Percentiles rank a stretch among this genome's conserved stretches.
Conservation (phyloP, 768 basidiomycete genomes). For the Boletus barrowsii region DNA sequence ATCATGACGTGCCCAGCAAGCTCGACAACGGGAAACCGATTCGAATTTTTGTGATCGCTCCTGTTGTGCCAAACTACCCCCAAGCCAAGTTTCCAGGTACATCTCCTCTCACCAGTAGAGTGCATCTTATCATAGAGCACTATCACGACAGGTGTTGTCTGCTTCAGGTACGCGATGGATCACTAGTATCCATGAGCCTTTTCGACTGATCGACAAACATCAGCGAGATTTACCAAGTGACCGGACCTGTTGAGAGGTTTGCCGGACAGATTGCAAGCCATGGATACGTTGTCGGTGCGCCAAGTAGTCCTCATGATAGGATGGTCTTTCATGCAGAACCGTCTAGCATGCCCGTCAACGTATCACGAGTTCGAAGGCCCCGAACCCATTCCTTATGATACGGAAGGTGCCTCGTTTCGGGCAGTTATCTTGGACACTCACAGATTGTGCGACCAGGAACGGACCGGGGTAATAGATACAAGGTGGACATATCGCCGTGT, state of each 20-base stretch:
- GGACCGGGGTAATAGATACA: slow-evolving; percentile 90
- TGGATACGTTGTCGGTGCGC: slow-evolving; percentile 76
- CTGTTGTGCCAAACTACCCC: slow-evolving; percentile 76
- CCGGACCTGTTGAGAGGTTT: slow-evolving; percentile 94
- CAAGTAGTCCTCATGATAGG: background rate
- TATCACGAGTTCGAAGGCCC: slow-evolving; percentile 94
- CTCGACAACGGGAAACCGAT: slow-evolving; percentile 64
- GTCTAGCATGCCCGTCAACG: slow-evolving; percentile 71
- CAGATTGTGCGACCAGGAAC: slow-evolving; percentile 49
- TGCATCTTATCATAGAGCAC: background rate
- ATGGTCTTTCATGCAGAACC: background rate
- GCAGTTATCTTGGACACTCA: background rate
- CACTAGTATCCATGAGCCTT: background rate
- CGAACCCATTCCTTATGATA: slow-evolving; percentile 85
- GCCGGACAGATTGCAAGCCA: slow-evolving; percentile 86
- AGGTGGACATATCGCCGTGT: slow-evolving; percentile 42
- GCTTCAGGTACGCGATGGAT: slow-evolving; percentile 58
- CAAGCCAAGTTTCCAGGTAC: slow-evolving; percentile 87
- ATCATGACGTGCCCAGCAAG: slow-evolving; percentile 72
- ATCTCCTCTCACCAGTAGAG: background rate
- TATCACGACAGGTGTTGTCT: slow-evolving; percentile 61
- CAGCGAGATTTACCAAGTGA: slow-evolving; percentile 95
- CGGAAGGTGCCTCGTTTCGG: slow-evolving; percentile 53
- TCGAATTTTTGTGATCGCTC: slow-evolving; percentile 80
- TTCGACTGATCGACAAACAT: background rate